These are phyloP conservation scores for Ophiocordyceps unilateralis DNA, from an alignment of 2,329 filamentous ascomycete genomes.

Conservation along the genomic window DNA sequence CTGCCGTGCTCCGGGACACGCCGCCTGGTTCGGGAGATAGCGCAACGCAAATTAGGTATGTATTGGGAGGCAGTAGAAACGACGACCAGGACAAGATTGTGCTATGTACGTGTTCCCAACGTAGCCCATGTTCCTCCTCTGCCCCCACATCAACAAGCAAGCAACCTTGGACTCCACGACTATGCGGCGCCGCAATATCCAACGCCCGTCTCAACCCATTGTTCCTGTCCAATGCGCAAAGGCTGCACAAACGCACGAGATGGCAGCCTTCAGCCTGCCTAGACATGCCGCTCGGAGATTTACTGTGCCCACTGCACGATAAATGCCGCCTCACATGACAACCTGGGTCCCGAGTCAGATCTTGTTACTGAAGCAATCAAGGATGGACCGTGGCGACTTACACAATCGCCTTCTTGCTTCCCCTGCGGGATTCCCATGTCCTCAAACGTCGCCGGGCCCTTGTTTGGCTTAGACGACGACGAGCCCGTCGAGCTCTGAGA, in stretches of 20 bases:
- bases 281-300: background rate
- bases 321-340: conserved; percentile 5
- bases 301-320: background rate
- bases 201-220: background rate
- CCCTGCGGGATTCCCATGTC: conserved; percentile 88
- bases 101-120: background rate
- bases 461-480: conserved; percentile 25
- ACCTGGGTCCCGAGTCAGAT: conserved; percentile 5
- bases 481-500: conserved; percentile 13
- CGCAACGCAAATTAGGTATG: background rate
- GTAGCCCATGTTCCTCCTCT: background rate
- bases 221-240: background rate
- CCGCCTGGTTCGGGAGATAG: too few relatives aligned
- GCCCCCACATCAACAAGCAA: background rate
- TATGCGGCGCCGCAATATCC: background rate
- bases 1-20: too few relatives aligned
- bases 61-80: background rate
- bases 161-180: background rate
- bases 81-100: background rate
- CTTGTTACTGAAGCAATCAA: background rate
- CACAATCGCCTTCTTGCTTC: conserved; percentile 80
- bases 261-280: too few relatives aligned
- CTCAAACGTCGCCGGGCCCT: conserved; percentile 90
- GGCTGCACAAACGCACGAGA: too few relatives aligned
- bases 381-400: conserved; percentile 37